These are phyloP conservation scores for Erodium texanum DNA, from an alignment of 441 rosid species.

Conservation along the genomic window DNA sequence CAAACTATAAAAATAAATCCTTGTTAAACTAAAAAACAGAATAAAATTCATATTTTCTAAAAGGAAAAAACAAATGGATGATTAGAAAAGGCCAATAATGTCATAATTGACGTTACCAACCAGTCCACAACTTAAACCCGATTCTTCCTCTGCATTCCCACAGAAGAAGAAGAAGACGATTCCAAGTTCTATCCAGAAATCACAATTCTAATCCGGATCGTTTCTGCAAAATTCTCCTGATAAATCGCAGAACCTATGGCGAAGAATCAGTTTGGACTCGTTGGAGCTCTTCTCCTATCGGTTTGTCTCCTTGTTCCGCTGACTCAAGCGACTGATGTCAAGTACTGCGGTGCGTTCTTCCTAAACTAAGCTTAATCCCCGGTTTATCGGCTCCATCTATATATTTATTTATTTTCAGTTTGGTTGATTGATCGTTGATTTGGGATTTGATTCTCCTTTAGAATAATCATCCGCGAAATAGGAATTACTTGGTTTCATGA, in stretches of 20 bases:
- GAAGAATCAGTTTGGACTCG: neutral
- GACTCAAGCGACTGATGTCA: conserved; percentile 38
- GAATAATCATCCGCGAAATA: too few species aligned
- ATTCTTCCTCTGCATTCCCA: neutral
- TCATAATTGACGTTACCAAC: neutral
- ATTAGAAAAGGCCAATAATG: neutral
- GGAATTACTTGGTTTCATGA: too few species aligned
- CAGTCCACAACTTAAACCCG: neutral
- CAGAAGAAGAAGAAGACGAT: neutral
- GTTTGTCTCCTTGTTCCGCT: neutral
- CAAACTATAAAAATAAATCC: too few species aligned
- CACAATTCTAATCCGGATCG: neutral
- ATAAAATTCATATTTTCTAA: too few species aligned
- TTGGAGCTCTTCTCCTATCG: conserved; percentile 2
- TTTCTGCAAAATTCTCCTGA: neutral
- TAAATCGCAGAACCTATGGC: neutral
- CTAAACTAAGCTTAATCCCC: neutral
- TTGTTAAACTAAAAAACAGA: too few species aligned
- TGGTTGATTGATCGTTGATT: neutral
- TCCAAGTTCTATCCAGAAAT: neutral
- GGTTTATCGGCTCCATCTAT: too few species aligned
- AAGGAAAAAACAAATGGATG: too few species aligned
- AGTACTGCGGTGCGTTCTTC: conserved; percentile 39
- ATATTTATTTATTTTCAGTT: neutral
- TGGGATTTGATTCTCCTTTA: neutral